These are phyloP conservation scores for Ophidiomyces ophidiicola DNA, from an alignment of 2,329 filamentous ascomycete genomes.

Conservation along the genomic window DNA sequence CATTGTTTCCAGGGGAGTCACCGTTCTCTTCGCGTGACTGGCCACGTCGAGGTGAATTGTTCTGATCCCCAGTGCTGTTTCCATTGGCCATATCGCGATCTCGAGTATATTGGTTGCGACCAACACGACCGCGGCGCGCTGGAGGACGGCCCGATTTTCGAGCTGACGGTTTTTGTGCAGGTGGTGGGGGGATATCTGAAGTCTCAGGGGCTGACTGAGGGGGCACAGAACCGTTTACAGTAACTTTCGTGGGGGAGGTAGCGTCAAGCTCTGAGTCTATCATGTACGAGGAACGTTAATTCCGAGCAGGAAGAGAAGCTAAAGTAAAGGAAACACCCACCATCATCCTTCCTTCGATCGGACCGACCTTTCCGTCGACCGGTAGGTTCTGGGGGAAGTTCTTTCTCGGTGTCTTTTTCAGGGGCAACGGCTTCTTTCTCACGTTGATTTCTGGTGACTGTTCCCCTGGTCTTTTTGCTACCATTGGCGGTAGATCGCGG, in stretches of 20 bases:
- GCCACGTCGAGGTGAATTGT: conserved; percentile 31
- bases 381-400: conserved; percentile 56
- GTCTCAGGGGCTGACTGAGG: conserved; percentile 34
- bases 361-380: conserved; percentile 71
- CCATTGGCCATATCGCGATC: conserved; percentile 53
- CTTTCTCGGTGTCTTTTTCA: conserved; percentile 59
- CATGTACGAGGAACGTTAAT: not conserved
- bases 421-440: conserved; percentile 38
- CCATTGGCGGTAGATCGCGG: conserved; percentile 25
- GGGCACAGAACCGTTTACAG: conserved; percentile 29
- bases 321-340: conserved; percentile 38
- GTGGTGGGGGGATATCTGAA: conserved; percentile 28
- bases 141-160: conserved; percentile 54
- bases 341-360: conserved; percentile 68
- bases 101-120: conserved; percentile 72
- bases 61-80: conserved; percentile 26
- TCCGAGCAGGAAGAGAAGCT: too few species aligned
- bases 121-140: conserved; percentile 53
- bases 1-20: conserved; percentile 28
- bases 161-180: conserved; percentile 30
- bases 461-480: conserved; percentile 49
- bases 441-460: conserved; percentile 41
- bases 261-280: conserved; percentile 58
- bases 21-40: conserved; percentile 27
- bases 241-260: conserved; percentile 41